Evolutionary conservation across 2,329 filamentous ascomycete genomes (phyloP).

Genomic region (Ascochyta koolunga): DNA sequence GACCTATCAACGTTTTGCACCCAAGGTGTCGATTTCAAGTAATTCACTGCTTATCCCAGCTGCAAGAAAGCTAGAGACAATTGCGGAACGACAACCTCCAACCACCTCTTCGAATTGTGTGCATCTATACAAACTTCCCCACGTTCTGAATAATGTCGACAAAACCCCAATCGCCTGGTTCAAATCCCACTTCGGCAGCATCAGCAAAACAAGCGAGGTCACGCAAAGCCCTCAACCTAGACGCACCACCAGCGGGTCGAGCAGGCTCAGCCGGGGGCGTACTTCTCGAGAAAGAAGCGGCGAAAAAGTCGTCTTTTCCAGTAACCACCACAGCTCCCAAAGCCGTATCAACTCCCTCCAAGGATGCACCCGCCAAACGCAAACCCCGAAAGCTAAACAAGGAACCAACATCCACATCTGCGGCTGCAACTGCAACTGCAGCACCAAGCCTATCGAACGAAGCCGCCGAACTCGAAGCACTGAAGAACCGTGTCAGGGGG

Average conservation of each 20-base stretch:
- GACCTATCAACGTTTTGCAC: too few species aligned
- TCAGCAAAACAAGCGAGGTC: constrained; percentile 30
- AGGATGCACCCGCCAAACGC: constrained; percentile 22
- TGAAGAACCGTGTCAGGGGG: constrained; percentile 43
- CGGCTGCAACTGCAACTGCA: constrained; percentile 4
- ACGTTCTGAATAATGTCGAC: constrained; percentile 26
- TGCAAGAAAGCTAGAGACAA: not conserved
- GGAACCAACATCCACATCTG: constrained; percentile 26
- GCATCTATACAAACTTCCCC: not conserved
- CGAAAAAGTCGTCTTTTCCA: constrained; percentile 8
- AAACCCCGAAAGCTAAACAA: constrained; percentile 45
- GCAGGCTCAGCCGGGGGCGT: constrained; percentile 41
- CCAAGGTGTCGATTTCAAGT: not conserved
- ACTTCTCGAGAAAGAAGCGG: constrained; percentile 26
- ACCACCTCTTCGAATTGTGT: not conserved
- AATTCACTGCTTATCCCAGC: not conserved
- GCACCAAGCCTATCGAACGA: constrained; percentile 1
- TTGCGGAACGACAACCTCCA: not conserved
- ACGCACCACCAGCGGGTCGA: constrained; percentile 18
- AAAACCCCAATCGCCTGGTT: constrained; percentile 33
- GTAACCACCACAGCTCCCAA: constrained; percentile 4
- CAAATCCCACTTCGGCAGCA: constrained; percentile 25
- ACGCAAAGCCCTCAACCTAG: constrained; percentile 25
- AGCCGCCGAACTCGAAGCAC: constrained; percentile 41
- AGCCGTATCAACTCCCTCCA: constrained; percentile 14